These are phyloP conservation scores for Coemansia sp. DNA, from an alignment of 192 early-diverging fungal genomes.

Conservation along the genomic window DNA sequence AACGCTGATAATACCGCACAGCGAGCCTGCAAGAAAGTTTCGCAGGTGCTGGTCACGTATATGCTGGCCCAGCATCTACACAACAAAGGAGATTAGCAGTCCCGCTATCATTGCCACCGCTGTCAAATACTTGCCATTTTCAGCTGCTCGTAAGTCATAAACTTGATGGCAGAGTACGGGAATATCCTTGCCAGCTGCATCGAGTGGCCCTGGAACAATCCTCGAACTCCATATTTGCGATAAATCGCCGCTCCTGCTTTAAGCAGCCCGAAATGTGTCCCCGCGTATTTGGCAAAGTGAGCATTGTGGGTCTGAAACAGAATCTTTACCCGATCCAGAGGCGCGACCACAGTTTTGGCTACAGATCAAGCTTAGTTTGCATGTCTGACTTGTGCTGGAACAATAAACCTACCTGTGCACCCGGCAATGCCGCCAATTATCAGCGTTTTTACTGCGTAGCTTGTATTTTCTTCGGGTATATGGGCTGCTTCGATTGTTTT, in stretches of 20 bases:
- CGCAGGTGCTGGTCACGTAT: slow-evolving; percentile 63
- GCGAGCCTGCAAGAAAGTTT: slow-evolving; percentile 81
- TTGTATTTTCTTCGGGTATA: slow-evolving; percentile 16
- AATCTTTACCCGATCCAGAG: slow-evolving; percentile 83
- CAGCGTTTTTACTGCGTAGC: slow-evolving; percentile 30
- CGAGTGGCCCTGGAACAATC: slow-evolving; percentile 93
- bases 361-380: slow-evolving; percentile 6
- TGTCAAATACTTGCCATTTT: slow-evolving; percentile 34
- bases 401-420: slow-evolving; percentile 35
- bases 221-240: slow-evolving; percentile 64
- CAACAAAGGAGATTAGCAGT: too few species aligned
- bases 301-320: slow-evolving; percentile 79
- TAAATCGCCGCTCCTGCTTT: slow-evolving; percentile 76
- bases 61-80: slow-evolving; percentile 59
- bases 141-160: slow-evolving; percentile 94
- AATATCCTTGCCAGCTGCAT: slow-evolving; percentile 92
- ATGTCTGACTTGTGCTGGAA: background rate
- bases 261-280: slow-evolving; percentile 69
- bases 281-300: slow-evolving; percentile 59
- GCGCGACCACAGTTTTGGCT: slow-evolving; percentile 79
- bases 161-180: slow-evolving; percentile 96
- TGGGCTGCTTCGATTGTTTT: background rate
- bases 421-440: slow-evolving; percentile 51
- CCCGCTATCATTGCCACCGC: too few species aligned
- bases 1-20: slow-evolving; percentile 81